Evolutionary conservation across 2,329 filamentous ascomycete species (phyloP).

Genomic region (Monosporascus sp.): DNA sequence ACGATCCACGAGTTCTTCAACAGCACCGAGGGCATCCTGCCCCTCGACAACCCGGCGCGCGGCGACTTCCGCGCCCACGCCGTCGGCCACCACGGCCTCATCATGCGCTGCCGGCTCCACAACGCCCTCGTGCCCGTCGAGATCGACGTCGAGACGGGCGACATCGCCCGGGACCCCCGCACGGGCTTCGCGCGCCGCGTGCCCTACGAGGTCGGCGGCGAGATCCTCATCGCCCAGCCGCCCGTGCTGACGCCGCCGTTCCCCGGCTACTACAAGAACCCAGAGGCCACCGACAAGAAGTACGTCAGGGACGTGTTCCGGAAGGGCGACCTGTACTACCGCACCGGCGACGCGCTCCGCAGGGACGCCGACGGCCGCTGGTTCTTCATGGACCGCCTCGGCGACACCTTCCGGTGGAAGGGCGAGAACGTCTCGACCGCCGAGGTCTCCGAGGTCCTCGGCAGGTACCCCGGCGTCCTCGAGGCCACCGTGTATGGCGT

Average conservation of each 20-base stretch:
- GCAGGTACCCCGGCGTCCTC: slow-evolving; percentile 50
- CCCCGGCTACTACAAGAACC: slow-evolving; percentile 61
- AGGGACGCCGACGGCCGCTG: slow-evolving; percentile 58
- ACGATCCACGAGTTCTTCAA: slow-evolving; percentile 72
- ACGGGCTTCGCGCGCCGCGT: slow-evolving; percentile 63
- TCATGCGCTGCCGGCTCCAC: slow-evolving; percentile 48
- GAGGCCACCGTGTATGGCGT: slow-evolving; percentile 71
- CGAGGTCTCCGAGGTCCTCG: slow-evolving; percentile 62
- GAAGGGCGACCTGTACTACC: slow-evolving; percentile 64
- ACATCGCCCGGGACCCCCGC: slow-evolving; percentile 58
- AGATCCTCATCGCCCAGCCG: slow-evolving; percentile 58
- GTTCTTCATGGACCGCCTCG: slow-evolving; percentile 65
- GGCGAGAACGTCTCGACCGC: slow-evolving; percentile 63
- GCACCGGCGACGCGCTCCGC: slow-evolving; percentile 62
- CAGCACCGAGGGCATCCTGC: slow-evolving; percentile 67
- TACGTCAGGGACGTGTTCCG: slow-evolving; percentile 59
- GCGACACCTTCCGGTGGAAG: slow-evolving; percentile 74
- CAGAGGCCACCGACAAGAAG: slow-evolving; percentile 64
- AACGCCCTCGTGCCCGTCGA: slow-evolving; percentile 60
- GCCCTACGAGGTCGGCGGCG: slow-evolving; percentile 64
- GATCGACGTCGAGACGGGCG: slow-evolving; percentile 63
- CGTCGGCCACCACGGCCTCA: slow-evolving; percentile 66
- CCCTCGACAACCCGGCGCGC: slow-evolving; percentile 52
- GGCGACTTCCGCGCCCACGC: slow-evolving; percentile 58
- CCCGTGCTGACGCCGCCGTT: slow-evolving; percentile 55